These are phyloP conservation scores for Helicostylum pulchrum DNA, from an alignment of 192 early-diverging fungal genomes.

Conservation along the genomic window DNA sequence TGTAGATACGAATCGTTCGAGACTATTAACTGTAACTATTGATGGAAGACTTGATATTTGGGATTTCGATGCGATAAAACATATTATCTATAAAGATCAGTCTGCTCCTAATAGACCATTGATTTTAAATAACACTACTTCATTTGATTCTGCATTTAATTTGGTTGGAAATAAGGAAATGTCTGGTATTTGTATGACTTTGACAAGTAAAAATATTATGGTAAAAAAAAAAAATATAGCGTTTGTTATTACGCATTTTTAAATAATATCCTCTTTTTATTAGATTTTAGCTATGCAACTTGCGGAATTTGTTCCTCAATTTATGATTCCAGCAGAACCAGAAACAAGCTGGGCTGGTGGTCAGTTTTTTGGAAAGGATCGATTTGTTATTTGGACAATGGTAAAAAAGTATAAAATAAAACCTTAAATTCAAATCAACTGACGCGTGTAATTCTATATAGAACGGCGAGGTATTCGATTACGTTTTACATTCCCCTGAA, in stretches of 20 bases:
- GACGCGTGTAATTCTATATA: constrained; percentile 7
- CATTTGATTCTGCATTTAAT: constrained; percentile 19
- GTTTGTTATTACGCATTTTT: no score
- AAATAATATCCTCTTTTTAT: background rate
- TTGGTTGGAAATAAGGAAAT: constrained; percentile 9
- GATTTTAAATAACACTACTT: constrained; percentile 1
- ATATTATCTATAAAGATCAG: constrained; percentile 44
- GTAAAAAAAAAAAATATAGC: constrained; percentile 4
- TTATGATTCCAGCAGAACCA: constrained; percentile 13
- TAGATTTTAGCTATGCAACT: constrained; percentile 13
- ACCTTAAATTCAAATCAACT: background rate
- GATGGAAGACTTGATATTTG: constrained; percentile 50
- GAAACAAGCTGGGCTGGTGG: constrained; percentile 37
- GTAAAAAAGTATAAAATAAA: constrained; percentile 27
- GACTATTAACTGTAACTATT: constrained; percentile 44
- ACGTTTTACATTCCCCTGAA: constrained; percentile 28
- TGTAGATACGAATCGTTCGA: constrained; percentile 34
- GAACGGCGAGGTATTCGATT: constrained; percentile 37
- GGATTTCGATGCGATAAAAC: constrained; percentile 47
- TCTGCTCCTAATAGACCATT: constrained; percentile 14
- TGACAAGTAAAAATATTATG: constrained; percentile 27
- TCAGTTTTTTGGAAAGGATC: constrained; percentile 28
- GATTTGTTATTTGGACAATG: constrained; percentile 42
- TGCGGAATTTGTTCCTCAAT: constrained; percentile 17
- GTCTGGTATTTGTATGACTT: constrained; percentile 30